Conservation (phyloP, 768 basidiomycete species). For the Russula earlei region DNA sequence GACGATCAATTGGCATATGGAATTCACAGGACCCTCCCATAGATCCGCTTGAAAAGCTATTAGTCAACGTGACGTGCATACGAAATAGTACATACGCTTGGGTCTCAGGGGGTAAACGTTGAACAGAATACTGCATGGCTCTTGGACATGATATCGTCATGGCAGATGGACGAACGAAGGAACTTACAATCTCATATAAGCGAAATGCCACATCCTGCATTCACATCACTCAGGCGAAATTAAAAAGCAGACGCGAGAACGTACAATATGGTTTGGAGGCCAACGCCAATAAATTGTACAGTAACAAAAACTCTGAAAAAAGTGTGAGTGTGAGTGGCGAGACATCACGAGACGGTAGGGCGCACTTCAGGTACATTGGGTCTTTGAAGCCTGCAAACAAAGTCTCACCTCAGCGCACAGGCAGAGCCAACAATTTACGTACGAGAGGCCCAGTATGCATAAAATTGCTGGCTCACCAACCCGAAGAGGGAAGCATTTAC, state of each 20-base stretch:
- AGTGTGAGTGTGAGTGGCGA: not conserved
- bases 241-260: not conserved
- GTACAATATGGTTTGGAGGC: not conserved
- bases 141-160: not conserved
- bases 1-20: not conserved
- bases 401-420: not conserved
- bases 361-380: not conserved
- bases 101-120: not conserved
- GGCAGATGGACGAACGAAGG: not conserved
- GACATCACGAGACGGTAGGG: not conserved
- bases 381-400: not conserved
- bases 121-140: not conserved
- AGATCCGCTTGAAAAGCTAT: not conserved
- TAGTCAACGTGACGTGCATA: not conserved
- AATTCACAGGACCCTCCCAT: not conserved
- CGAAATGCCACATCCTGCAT: not conserved
- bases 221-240: not conserved
- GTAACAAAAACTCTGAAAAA: not conserved
- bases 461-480: not conserved
- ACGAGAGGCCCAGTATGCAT: not conserved
- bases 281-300: not conserved
- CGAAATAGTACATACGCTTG: not conserved
- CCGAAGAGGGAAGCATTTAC: not conserved
- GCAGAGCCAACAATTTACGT: not conserved
- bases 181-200: not conserved